A percentile compares a stretch with the other conserved stretches of the same genome.
Evolutionary conservation across 2,329 filamentous ascomycete genomes (phyloP).

Genomic region (Eutypa lata): DNA sequence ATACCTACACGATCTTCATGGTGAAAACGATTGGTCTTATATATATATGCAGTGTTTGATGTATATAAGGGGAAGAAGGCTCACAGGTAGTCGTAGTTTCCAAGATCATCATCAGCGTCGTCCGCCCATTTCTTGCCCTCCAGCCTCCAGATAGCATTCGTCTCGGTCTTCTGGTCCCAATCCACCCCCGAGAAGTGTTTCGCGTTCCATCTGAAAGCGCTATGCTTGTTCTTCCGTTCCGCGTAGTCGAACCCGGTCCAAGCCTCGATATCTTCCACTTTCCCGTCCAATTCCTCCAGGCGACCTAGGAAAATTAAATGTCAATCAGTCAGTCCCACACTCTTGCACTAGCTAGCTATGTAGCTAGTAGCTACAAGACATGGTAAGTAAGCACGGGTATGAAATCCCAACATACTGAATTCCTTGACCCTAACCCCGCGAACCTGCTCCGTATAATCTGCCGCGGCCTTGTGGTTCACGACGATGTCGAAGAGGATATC

Average conservation of each 20-base stretch:
- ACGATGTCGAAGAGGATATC: conserved; percentile 67
- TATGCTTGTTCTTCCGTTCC: conserved; percentile 57
- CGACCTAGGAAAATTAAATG: neutral
- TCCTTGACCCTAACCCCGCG: conserved; percentile 47
- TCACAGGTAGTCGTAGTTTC: conserved; percentile 27
- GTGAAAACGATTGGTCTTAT: too few species aligned
- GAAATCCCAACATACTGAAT: neutral
- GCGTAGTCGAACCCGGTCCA: conserved; percentile 69
- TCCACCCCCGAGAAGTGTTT: conserved; percentile 67
- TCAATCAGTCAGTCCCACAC: too few species aligned
- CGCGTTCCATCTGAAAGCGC: conserved; percentile 59
- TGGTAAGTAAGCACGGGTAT: too few species aligned
- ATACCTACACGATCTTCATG: too few species aligned
- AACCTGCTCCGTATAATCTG: conserved; percentile 59
- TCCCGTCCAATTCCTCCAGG: conserved; percentile 44
- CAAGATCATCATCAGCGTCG: conserved; percentile 55
- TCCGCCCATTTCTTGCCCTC: conserved; percentile 54
- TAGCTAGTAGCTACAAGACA: too few species aligned
- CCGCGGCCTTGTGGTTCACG: conserved; percentile 69
- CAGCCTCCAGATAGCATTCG: conserved; percentile 63
- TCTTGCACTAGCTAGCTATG: too few species aligned
- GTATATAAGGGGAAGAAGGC: neutral
- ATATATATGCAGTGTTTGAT: too few species aligned
- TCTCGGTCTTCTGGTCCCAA: conserved; percentile 52
- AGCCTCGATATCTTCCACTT: conserved; percentile 59